Conservation (phyloP, 306 rosid species). For the Prunus armeniaca region DNA sequence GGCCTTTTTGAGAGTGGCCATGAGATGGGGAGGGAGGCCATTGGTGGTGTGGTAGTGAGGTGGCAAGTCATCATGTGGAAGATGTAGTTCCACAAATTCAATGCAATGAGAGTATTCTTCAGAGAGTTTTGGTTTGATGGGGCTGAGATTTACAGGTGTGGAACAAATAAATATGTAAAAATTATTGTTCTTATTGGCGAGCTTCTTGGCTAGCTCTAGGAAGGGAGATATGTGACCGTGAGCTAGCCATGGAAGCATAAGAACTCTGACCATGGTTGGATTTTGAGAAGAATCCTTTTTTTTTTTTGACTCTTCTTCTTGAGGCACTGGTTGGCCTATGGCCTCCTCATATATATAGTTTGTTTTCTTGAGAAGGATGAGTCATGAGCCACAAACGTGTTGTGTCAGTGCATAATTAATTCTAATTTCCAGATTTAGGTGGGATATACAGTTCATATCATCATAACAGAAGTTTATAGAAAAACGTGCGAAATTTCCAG, state of each 20-base stretch:
- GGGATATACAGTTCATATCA: too few relatives aligned
- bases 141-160: not conserved
- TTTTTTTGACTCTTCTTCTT: too few relatives aligned
- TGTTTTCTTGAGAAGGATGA: too few relatives aligned
- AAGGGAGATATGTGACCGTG: not conserved
- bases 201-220: not conserved
- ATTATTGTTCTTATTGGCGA: not conserved
- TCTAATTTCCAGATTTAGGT: too few relatives aligned
- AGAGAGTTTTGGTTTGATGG: not conserved
- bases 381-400: too few relatives aligned
- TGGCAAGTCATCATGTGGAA: not conserved
- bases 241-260: not conserved
- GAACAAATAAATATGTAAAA: not conserved
- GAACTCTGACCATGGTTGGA: not conserved
- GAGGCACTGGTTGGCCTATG: too few relatives aligned
- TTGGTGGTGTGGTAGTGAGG: too few relatives aligned
- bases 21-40: not conserved
- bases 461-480: too few relatives aligned
- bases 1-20: not conserved
- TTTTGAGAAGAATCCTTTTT: too few relatives aligned
- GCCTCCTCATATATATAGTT: too few relatives aligned
- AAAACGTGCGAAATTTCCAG: too few relatives aligned
- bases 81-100: constrained; percentile 1
- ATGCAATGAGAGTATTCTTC: not conserved
- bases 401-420: too few relatives aligned